Conservation (phyloP, 306 rosid genomes). For the Cicer chorassanicum region DNA sequence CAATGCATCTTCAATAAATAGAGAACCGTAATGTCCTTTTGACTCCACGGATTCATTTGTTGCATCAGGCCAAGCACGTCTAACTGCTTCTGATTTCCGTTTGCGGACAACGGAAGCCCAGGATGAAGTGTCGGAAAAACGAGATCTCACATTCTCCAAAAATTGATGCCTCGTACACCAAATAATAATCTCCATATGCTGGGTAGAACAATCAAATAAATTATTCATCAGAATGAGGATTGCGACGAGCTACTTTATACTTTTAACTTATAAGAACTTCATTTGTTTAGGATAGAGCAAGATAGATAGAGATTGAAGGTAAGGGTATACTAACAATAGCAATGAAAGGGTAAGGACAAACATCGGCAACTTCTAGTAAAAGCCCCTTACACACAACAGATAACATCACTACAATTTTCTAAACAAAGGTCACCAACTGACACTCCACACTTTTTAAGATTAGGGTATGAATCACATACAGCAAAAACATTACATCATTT, state of each 20-base stretch:
- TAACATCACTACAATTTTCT: not conserved
- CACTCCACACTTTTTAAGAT: constrained; percentile 24
- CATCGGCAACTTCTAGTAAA: constrained; percentile 9
- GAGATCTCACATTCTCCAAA: constrained; percentile 67
- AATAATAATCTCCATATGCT: constrained; percentile 93
- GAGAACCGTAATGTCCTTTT: constrained; percentile 67
- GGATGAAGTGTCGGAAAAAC: constrained; percentile 54
- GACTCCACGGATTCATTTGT: constrained; percentile 65
- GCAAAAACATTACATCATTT: constrained; percentile 10
- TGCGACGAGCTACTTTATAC: constrained; percentile 20
- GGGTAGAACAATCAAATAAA: constrained; percentile 44
- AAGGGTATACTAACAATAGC: constrained; percentile 30
- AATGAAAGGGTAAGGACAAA: constrained; percentile 32
- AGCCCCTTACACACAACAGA: constrained; percentile 6
- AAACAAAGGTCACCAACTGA: constrained; percentile 4
- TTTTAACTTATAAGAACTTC: constrained; percentile 29
- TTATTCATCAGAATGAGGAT: constrained; percentile 36
- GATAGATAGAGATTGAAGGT: constrained; percentile 22
- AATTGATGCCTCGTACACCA: constrained; percentile 84
- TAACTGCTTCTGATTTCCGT: constrained; percentile 80
- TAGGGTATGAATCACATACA: not conserved
- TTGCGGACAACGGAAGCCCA: constrained; percentile 73
- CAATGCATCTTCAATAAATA: constrained; percentile 94
- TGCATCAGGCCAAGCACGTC: constrained; percentile 92
- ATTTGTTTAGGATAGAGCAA: constrained; percentile 7